Conservation (phyloP, 176 grass and related monocot species). For the Bolboschoenus planiculmis region DNA sequence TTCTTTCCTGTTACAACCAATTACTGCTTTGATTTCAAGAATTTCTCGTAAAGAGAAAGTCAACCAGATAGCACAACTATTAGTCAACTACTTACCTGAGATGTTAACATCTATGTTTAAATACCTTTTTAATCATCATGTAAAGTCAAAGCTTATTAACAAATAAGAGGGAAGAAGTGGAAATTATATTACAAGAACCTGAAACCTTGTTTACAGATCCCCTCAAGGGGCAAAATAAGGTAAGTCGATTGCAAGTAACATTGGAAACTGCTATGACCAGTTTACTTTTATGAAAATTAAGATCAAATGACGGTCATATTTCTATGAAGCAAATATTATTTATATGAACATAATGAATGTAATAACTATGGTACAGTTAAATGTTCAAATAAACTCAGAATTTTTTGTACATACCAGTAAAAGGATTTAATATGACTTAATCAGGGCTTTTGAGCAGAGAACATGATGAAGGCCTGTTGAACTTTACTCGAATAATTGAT, state of each 20-base stretch:
- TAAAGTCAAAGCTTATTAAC: neutral
- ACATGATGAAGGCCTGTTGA: constrained; percentile 85
- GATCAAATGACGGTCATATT: neutral
- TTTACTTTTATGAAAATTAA: neutral
- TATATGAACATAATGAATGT: neutral
- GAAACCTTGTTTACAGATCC: neutral
- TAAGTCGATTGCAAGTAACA: neutral
- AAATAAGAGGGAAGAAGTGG: constrained; percentile 20
- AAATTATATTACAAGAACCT: constrained; percentile 6
- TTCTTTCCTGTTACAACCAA: neutral
- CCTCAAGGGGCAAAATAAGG: neutral
- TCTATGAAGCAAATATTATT: neutral
- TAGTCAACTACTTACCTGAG: constrained; percentile 5
- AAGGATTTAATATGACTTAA: neutral
- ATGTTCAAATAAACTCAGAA: neutral
- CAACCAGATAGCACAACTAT: constrained; percentile 11
- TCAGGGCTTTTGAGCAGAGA: constrained; percentile 80
- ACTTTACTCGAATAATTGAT: constrained; percentile 75
- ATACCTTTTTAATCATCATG: constrained; percentile 6
- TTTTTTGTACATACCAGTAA: neutral
- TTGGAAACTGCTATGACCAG: neutral
- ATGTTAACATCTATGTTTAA: neutral
- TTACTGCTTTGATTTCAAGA: constrained; percentile 12
- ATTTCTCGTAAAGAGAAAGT: constrained; percentile 20
- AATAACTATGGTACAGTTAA: neutral